phyloP scores from a whole-genome alignment of 108 stramenopile species.

The Heterococcus sp. region DNA sequence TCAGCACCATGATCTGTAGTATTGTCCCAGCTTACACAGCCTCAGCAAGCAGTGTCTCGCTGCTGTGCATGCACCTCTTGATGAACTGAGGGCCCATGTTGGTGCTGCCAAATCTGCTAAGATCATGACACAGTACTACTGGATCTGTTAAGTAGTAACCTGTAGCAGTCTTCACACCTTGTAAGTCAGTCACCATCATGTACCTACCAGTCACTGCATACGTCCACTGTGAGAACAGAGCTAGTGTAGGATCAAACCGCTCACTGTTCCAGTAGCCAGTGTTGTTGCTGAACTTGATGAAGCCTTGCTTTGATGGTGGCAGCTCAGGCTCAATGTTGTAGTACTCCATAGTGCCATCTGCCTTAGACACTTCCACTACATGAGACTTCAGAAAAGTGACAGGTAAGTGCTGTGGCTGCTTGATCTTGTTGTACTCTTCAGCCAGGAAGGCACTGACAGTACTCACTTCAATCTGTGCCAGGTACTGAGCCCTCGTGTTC shows the following conservation, averaged over 20 bases:
- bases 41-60: too few species aligned
- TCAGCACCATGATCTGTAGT: too few species aligned
- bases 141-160: not conserved
- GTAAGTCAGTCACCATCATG: slow-evolving; percentile 56
- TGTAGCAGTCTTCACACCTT: slow-evolving; percentile 32
- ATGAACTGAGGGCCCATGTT: not conserved
- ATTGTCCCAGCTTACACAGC: too few species aligned
- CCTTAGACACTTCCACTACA: not conserved
- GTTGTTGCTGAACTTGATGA: slow-evolving; percentile 55
- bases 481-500: slow-evolving; percentile 47
- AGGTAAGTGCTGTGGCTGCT: slow-evolving; percentile 40
- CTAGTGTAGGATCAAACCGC: slow-evolving; percentile 36
- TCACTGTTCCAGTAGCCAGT: slow-evolving; percentile 56
- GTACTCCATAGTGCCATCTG: too few species aligned
- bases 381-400: not conserved
- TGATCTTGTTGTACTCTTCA: slow-evolving; percentile 46
- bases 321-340: not conserved
- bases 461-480: slow-evolving; percentile 58
- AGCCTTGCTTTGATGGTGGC: slow-evolving; percentile 13
- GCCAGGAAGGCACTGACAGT: slow-evolving; percentile 53
- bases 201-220: slow-evolving; percentile 34
- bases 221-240: slow-evolving; percentile 50
- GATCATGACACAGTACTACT: not conserved
- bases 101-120: not conserved
- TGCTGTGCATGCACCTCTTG: too few species aligned